Conservation (phyloP, 352 stramenopile genomes). For the Pythium utonaiense region DNA sequence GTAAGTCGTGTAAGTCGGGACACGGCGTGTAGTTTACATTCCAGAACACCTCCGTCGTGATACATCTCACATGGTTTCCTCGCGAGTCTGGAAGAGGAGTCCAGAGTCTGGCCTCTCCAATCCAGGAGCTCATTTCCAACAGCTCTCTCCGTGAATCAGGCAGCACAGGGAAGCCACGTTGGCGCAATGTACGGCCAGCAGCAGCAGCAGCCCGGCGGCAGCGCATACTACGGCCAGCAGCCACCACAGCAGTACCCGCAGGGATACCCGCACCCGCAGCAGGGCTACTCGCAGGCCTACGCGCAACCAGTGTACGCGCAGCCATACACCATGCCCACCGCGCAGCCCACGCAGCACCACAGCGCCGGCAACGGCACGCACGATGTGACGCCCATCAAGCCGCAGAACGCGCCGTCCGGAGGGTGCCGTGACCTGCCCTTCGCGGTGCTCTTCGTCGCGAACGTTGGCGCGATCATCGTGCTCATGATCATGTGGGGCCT, state of each 20-base stretch:
- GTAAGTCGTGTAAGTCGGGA: no score
- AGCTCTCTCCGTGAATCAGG: not conserved
- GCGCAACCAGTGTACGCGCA: slow-evolving; percentile 10
- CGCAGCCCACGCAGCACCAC: slow-evolving; percentile 24
- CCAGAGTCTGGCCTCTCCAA: no score
- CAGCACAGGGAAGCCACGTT: not conserved
- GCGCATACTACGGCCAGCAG: slow-evolving; percentile 33
- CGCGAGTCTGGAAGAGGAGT: no score
- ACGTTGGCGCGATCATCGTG: slow-evolving; percentile 70
- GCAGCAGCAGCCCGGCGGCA: not conserved
- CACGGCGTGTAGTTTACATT: no score
- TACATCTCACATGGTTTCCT: no score
- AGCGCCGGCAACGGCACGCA: slow-evolving; percentile 32
- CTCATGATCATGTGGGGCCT: slow-evolving; percentile 66
- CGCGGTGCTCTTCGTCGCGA: slow-evolving; percentile 70
- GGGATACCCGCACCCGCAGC: slow-evolving; percentile 14
- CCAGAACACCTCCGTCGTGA: no score
- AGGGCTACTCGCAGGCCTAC: slow-evolving; percentile 12
- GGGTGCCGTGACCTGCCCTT: slow-evolving; percentile 79
- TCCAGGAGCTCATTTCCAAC: not conserved
- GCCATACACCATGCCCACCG: slow-evolving; percentile 17
- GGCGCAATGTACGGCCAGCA: not conserved
- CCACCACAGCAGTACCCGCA: slow-evolving; percentile 17
- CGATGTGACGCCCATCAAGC: slow-evolving; percentile 65
- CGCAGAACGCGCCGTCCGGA: slow-evolving; percentile 30